Conservation (phyloP, 2,329 filamentous ascomycete species). For the Thelonectria discophora region DNA sequence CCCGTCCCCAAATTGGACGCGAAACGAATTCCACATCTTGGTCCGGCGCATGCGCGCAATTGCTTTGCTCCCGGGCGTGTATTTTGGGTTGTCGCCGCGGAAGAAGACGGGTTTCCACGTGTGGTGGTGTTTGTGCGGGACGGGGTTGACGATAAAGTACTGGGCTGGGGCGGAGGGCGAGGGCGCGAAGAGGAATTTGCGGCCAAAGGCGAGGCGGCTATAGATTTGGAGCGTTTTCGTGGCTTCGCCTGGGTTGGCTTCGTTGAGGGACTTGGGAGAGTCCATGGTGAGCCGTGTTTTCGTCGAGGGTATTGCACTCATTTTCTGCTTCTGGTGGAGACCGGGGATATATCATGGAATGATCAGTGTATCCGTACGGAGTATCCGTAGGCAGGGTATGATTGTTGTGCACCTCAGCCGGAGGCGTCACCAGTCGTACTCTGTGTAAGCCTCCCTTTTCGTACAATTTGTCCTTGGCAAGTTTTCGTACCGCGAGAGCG, state of each 20-base stretch:
- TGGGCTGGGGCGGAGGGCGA: constrained; percentile 10
- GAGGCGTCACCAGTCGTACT: no score
- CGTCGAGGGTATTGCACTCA: neutral
- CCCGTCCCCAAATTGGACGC: constrained; percentile 28
- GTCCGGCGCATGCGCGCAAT: constrained; percentile 22
- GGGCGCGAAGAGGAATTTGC: constrained; percentile 26
- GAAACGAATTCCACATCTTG: constrained; percentile 30
- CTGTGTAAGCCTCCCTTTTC: no score
- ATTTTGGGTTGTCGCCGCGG: constrained; percentile 33
- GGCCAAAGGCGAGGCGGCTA: constrained; percentile 17
- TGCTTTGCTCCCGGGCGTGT: constrained; percentile 16
- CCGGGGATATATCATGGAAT: neutral
- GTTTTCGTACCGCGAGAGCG: neutral
- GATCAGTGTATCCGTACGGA: no score
- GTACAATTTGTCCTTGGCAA: no score
- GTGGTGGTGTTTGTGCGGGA: constrained; percentile 29
- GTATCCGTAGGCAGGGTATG: no score
- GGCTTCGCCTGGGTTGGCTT: neutral
- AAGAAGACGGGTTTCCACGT: constrained; percentile 30
- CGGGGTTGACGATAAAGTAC: constrained; percentile 29
- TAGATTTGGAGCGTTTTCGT: constrained; percentile 23
- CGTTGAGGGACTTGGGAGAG: neutral
- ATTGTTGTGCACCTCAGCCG: no score
- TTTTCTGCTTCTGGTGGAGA: neutral
- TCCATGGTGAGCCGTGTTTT: neutral